Evolutionary conservation across 2,329 filamentous ascomycete species (phyloP).

Genomic region (Mycogone perniciosa): DNA sequence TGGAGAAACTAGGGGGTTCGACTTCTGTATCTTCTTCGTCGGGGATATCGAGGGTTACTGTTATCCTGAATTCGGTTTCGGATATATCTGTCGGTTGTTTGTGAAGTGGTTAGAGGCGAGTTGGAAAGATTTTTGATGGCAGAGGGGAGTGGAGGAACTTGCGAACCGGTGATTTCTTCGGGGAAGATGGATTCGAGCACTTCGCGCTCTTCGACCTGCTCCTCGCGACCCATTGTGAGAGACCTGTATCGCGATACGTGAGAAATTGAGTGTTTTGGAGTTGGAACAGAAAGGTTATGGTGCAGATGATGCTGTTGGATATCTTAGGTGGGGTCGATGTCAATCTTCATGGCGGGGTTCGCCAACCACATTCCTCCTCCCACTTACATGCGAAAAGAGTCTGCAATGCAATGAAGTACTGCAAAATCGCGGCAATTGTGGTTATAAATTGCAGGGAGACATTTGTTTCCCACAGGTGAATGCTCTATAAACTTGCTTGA

Average conservation of each 20-base stretch:
- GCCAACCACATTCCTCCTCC: too few species aligned
- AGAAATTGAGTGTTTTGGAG: not conserved
- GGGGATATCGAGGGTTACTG: conserved; percentile 73
- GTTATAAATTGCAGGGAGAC: too few species aligned
- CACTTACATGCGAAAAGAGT: too few species aligned
- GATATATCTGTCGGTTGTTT: conserved; percentile 62
- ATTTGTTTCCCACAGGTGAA: not conserved
- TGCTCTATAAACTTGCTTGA: not conserved
- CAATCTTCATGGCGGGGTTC: conserved; percentile 23
- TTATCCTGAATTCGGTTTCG: conserved; percentile 81
- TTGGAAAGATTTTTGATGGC: not conserved
- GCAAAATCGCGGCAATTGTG: too few species aligned
- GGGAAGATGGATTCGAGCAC: conserved; percentile 98
- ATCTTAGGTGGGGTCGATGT: conserved; percentile 19
- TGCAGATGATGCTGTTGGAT: conserved; percentile 4
- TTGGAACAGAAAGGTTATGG: not conserved
- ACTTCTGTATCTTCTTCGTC: conserved; percentile 56
- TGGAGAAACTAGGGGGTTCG: conserved; percentile 65
- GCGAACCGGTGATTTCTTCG: conserved; percentile 83
- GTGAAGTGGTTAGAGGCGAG: not conserved
- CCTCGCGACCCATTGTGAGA: conserved; percentile 61
- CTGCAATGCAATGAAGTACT: not conserved
- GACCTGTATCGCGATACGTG: not conserved
- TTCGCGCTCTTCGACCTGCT: conserved; percentile 92
- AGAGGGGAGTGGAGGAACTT: not conserved